These are phyloP conservation scores for Sistotremastrum niveocremeum DNA, from an alignment of 768 basidiomycete species.

Conservation along the genomic window DNA sequence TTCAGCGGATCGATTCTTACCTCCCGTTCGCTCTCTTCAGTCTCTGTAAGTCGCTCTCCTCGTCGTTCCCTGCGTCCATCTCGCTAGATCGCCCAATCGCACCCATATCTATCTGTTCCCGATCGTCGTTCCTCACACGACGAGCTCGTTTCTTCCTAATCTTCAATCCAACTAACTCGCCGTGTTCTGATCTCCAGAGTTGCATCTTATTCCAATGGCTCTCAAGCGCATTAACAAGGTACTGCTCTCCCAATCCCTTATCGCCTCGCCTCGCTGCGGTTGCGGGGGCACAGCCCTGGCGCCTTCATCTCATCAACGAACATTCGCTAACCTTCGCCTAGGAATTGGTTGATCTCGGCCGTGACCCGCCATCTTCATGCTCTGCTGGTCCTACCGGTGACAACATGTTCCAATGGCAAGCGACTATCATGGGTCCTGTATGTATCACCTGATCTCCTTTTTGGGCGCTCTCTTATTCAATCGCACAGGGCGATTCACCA, in stretches of 20 bases:
- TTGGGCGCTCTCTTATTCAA: conserved; percentile 1
- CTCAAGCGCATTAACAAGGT: conserved; percentile 99
- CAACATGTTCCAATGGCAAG: conserved; percentile 99
- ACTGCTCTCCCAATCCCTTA: not conserved
- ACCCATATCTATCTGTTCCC: too few species aligned
- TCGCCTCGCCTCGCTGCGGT: not conserved
- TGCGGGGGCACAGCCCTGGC: not conserved
- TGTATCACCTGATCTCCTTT: conserved; percentile 19
- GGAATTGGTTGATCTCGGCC: conserved; percentile 99
- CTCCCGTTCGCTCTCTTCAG: too few species aligned
- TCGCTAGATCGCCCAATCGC: too few species aligned
- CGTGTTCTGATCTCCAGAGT: too few species aligned
- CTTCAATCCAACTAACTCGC: too few species aligned
- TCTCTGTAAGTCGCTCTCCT: too few species aligned
- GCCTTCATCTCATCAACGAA: not conserved
- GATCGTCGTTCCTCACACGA: too few species aligned
- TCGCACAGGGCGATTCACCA: conserved; percentile 80
- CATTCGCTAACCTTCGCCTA: conserved; percentile 20
- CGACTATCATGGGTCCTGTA: conserved; percentile 99
- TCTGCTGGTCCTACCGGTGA: conserved; percentile 96
- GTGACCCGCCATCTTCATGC: conserved; percentile 99
- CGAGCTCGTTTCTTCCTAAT: too few species aligned
- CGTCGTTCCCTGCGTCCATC: too few species aligned
- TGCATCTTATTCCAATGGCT: conserved; percentile 47
- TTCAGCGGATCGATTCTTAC: too few species aligned